These are phyloP conservation scores for Ochromonas danica DNA, from an alignment of 108 stramenopile species.

Conservation along the genomic window DNA sequence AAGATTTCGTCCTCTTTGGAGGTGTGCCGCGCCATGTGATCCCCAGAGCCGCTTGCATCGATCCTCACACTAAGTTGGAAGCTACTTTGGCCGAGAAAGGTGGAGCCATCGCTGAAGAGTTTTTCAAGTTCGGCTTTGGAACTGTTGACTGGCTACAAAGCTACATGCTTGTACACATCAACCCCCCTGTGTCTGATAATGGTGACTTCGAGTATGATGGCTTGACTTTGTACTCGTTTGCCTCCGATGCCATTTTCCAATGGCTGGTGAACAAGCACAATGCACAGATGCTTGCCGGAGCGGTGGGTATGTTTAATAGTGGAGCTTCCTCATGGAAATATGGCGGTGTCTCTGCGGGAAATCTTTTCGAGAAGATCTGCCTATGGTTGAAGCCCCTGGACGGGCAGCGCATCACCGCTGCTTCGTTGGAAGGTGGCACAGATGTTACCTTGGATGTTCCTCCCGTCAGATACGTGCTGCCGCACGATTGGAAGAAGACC, in stretches of 20 bases:
- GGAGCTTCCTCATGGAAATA: neutral
- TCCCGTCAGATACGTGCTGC: neutral
- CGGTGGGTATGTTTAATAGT: neutral
- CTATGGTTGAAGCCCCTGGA: neutral
- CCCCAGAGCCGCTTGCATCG: neutral
- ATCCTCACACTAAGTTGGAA: neutral
- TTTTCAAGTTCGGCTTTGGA: neutral
- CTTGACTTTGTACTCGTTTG: neutral
- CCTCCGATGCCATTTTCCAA: neutral
- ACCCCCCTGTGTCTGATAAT: neutral
- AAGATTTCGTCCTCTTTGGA: neutral
- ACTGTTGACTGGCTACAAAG: neutral
- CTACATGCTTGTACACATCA: slow-evolving; percentile 1
- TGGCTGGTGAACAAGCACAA: neutral
- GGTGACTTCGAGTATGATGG: neutral
- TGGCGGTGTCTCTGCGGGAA: neutral
- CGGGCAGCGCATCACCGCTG: neutral
- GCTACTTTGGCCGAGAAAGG: neutral
- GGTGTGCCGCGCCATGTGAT: neutral
- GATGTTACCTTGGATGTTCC: neutral
- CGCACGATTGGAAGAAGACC: slow-evolving; percentile 5
- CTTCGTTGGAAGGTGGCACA: neutral
- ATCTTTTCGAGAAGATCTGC: slow-evolving; percentile 1
- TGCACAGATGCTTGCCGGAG: neutral
- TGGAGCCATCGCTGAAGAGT: neutral